Conservation (phyloP, 1,284 basidiomycete genomes). For the Ceraceosorus guamensis region DNA sequence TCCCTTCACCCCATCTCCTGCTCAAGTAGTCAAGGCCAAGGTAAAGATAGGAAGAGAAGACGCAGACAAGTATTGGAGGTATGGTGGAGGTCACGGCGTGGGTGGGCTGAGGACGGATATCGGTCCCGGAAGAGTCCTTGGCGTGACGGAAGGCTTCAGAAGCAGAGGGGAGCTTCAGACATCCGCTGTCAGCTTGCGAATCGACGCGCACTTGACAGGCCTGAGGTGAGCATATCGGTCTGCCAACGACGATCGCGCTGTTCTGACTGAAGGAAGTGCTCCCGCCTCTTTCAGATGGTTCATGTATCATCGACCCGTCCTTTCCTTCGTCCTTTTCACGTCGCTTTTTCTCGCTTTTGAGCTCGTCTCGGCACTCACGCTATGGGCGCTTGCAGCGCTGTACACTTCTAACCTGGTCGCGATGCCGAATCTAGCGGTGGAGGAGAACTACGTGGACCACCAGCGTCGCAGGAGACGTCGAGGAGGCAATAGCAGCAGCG, state of each 20-base stretch:
- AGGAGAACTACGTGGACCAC: constrained; percentile 54
- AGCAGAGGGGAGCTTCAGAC: constrained; percentile 42
- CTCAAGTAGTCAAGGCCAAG: constrained; percentile 1
- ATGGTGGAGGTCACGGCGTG: constrained; percentile 23
- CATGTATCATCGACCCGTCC: constrained; percentile 41
- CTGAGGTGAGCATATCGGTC: constrained; percentile 16
- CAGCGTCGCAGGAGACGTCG: background rate
- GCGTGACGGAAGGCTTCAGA: constrained; percentile 18
- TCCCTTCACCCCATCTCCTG: background rate
- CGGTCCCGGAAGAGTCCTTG: constrained; percentile 15
- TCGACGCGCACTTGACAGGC: constrained; percentile 42
- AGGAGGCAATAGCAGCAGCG: background rate
- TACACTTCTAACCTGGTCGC: constrained; percentile 60
- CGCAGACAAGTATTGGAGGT: constrained; percentile 30
- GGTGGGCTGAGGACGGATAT: constrained; percentile 11
- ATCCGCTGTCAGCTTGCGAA: constrained; percentile 29
- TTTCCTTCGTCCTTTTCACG: constrained; percentile 38
- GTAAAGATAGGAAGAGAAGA: constrained; percentile 32
- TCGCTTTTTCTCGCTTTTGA: constrained; percentile 38
- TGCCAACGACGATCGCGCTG: background rate
- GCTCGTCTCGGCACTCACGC: constrained; percentile 33
- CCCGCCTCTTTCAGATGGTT: constrained; percentile 17
- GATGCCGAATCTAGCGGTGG: constrained; percentile 75
- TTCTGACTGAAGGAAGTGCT: background rate
- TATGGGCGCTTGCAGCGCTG: constrained; percentile 35